phyloP scores from a whole-genome alignment of 2,329 filamentous ascomycete genomes.

The Aureobasidium sp. region DNA sequence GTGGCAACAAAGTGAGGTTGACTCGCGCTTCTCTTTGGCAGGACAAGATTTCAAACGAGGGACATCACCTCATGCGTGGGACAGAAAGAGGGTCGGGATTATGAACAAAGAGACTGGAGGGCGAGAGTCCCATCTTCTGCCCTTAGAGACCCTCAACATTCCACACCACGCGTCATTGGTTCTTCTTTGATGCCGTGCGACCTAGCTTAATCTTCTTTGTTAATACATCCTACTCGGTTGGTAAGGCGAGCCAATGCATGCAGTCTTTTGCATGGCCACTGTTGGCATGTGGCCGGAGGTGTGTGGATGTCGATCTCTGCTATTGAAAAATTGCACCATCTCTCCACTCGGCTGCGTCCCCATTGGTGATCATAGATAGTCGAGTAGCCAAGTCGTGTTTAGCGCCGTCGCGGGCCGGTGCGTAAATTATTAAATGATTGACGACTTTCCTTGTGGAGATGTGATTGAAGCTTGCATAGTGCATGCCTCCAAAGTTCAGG shows the following conservation, averaged over 20 bases:
- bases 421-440: not conserved
- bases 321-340: conserved; percentile 1
- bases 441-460: not conserved
- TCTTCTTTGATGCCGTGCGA: conserved; percentile 11
- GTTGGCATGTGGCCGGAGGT: not conserved
- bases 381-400: not conserved
- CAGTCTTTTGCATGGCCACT: not conserved
- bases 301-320: not conserved
- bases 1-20: not conserved
- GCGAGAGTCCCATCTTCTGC: not conserved
- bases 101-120: conserved; percentile 8
- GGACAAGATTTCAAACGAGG: not conserved
- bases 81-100: not conserved
- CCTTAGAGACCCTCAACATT: not conserved
- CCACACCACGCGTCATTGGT: conserved; percentile 10
- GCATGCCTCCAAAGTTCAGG: not conserved
- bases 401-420: conserved; percentile 6
- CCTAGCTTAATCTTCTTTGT: conserved; percentile 4
- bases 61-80: not conserved
- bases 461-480: conserved; percentile 7
- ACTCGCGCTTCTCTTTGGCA: not conserved
- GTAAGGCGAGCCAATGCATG: conserved; percentile 6
- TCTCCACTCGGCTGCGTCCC: conserved; percentile 11
- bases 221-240: not conserved
- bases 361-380: not conserved